Conservation (phyloP, 2,329 filamentous ascomycete species). For the Fusarium succisae region DNA sequence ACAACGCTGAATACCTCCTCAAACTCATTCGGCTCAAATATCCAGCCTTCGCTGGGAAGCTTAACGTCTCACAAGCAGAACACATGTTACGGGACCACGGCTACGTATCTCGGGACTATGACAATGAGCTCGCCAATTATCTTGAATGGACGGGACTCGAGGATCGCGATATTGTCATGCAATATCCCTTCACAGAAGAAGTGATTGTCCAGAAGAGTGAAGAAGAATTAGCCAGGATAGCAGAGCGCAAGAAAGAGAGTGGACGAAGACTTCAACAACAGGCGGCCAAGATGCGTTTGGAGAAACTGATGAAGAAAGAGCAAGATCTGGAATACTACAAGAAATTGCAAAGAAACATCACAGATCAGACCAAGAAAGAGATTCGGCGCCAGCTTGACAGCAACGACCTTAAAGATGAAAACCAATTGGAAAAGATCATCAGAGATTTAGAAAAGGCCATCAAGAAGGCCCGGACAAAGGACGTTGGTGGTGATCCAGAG, state of each 20-base stretch:
- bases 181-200: constrained; percentile 94
- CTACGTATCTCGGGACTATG: constrained; percentile 87
- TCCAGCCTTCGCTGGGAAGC: constrained; percentile 84
- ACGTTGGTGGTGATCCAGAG: constrained; percentile 83
- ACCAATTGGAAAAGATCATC: constrained; percentile 82
- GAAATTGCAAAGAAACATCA: constrained; percentile 77
- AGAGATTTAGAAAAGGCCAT: constrained; percentile 92
- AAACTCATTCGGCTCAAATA: constrained; percentile 94
- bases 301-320: constrained; percentile 95
- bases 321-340: constrained; percentile 95
- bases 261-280: constrained; percentile 92
- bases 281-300: constrained; percentile 95
- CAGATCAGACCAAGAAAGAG: constrained; percentile 89
- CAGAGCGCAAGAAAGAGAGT: constrained; percentile 94
- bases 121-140: constrained; percentile 77
- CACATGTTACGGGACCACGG: constrained; percentile 88
- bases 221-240: constrained; percentile 88
- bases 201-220: constrained; percentile 90
- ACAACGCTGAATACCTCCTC: constrained; percentile 88
- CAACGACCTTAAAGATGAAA: constrained; percentile 92
- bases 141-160: constrained; percentile 94
- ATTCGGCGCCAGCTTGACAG: constrained; percentile 84
- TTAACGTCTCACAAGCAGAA: constrained; percentile 87
- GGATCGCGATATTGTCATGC: constrained; percentile 86
- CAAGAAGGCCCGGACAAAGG: constrained; percentile 89